Base-by-base conservation (phyloP, 495 filamentous ascomycete species). In the Neurospora discreta region DNA sequence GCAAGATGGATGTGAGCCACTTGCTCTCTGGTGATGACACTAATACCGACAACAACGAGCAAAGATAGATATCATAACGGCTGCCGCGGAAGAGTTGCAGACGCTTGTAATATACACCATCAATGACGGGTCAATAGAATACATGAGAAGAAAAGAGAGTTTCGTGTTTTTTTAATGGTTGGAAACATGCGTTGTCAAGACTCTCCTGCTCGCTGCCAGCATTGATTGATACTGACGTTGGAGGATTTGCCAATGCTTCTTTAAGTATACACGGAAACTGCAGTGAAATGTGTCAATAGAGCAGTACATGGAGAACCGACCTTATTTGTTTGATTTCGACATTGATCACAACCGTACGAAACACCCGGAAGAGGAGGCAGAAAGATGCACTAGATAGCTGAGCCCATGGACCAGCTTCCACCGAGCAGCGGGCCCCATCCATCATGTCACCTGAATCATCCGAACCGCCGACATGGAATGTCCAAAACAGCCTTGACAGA, bases 1-100 rank as follows among this genome's bases (percentile, higher is more conserved):
- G 72, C 2, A 76, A 76, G 68, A 78, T 75, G 75, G 73, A 76
- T 38, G 75, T 76, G 4, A 75, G 73, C 69, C 71, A 73, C 36
- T 36, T 78, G 60, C 52, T 77, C 20, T 76, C 71, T 8, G 38
- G 39, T 36, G 38, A 39, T 36, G 33, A 72, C 18, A 70, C 41
- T 23, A 69, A 74, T 52, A 1, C 10, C 0, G 44, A 52, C 1
- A 20, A 20, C 20, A 52, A 23, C 13, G 71, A 68, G 8, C 68
- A 67, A 68, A 39, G 33, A 46, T 39, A 16, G 42, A n/a, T n/a
- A n/a, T 2, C 30, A 36, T 3, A 36, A 23, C 67, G n/a, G n/a
- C 40, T 26, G n/a, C n/a, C n/a, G n/a, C n/a, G 43, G 40, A 39
- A 60, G 39, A 38, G 10, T 9, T 46, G 44, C n/a, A 20, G 44